Percentiles rank a stretch among this genome's conserved stretches.
Conservation (phyloP, 2,329 filamentous ascomycete genomes). For the Diaporthe sp. region DNA sequence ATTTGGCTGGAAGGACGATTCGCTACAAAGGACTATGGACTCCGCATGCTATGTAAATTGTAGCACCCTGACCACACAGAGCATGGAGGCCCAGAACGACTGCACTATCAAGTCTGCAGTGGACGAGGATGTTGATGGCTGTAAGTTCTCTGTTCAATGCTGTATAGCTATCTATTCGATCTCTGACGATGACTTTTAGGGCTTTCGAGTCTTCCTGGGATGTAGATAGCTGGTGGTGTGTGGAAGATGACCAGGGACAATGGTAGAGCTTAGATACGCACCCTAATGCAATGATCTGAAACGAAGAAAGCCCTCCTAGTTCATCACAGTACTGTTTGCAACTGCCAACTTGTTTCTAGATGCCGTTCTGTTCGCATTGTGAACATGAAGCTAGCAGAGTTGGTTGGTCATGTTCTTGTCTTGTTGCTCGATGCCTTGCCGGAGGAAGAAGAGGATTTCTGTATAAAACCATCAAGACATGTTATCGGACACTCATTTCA, state of each 20-base stretch:
- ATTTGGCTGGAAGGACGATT: slow-evolving; percentile 56
- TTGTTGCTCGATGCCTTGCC: too few species aligned
- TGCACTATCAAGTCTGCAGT: slow-evolving; percentile 48
- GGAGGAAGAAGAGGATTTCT: not conserved
- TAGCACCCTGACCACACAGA: slow-evolving; percentile 48
- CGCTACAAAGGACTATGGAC: slow-evolving; percentile 53
- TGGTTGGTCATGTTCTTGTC: not conserved
- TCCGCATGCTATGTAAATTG: slow-evolving; percentile 48
- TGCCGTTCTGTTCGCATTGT: not conserved
- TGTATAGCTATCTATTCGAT: too few species aligned
- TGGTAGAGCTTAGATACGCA: not conserved
- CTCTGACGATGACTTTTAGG: too few species aligned
- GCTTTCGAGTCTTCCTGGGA: not conserved
- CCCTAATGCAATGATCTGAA: too few species aligned
- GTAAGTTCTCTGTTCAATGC: slow-evolving; percentile 37
- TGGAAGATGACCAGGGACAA: not conserved
- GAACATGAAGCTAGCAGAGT: not conserved
- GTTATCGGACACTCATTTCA: not conserved
- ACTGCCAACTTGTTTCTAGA: not conserved
- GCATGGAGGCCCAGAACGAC: slow-evolving; percentile 48
- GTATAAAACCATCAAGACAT: not conserved
- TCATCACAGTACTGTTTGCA: not conserved
- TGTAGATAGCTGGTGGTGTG: not conserved
- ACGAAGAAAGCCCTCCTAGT: not conserved
- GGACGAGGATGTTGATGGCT: slow-evolving; percentile 49